Conservation (phyloP, 1,284 basidiomycete genomes). For the Rhodotorula sp. region DNA sequence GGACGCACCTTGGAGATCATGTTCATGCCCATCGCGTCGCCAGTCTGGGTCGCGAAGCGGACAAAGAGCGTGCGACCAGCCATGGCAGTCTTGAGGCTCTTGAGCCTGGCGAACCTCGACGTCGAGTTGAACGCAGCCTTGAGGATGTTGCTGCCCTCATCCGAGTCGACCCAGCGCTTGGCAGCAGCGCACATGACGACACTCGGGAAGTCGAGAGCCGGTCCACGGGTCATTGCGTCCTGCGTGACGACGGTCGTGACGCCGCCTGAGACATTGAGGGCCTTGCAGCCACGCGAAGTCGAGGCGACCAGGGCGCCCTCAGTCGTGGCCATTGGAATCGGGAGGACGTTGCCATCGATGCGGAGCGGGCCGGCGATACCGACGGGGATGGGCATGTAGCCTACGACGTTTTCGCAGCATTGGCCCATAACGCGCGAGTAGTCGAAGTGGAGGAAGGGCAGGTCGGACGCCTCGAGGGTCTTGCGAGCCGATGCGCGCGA, state of each 20-base stretch:
- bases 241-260: slow-evolving; percentile 89
- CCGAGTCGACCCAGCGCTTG: slow-evolving; percentile 83
- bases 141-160: slow-evolving; percentile 72
- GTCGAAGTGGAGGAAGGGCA: slow-evolving; percentile 86
- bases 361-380: slow-evolving; percentile 95
- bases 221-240: slow-evolving; percentile 98
- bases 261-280: slow-evolving; percentile 91
- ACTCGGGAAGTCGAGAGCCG: slow-evolving; percentile 91
- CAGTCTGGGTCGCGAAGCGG: slow-evolving; percentile 92
- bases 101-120: slow-evolving; percentile 80
- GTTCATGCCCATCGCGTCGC: slow-evolving; percentile 99
- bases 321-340: slow-evolving; percentile 98
- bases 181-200: slow-evolving; percentile 76
- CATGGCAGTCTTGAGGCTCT: slow-evolving; percentile 76
- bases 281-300: slow-evolving; percentile 95
- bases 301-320: slow-evolving; percentile 98
- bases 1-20: slow-evolving; percentile 61
- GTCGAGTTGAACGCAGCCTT: slow-evolving; percentile 91
- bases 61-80: slow-evolving; percentile 91
- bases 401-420: slow-evolving; percentile 99
- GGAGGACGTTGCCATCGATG: slow-evolving; percentile 80
- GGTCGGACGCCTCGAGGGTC: slow-evolving; percentile 76
- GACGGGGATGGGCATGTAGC: slow-evolving; percentile 93
- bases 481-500: slow-evolving; percentile 83
- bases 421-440: slow-evolving; percentile 93